A percentile compares a stretch with the other conserved stretches of the same genome.
Evolutionary conservation across 2,329 filamentous ascomycete genomes (phyloP).

Genomic region (Seiridium unicorne): DNA sequence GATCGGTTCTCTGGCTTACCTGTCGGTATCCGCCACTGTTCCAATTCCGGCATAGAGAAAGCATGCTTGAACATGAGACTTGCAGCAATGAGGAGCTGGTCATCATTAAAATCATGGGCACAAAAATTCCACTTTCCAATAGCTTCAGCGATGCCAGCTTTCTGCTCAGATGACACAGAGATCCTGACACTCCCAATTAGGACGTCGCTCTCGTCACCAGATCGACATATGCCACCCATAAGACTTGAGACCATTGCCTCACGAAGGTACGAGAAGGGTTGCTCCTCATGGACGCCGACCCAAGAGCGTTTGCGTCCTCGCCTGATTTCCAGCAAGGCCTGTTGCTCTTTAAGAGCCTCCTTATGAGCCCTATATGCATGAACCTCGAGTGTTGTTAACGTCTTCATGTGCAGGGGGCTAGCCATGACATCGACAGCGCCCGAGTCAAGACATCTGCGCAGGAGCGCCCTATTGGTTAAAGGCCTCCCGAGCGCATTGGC

Average conservation of each 20-base stretch:
- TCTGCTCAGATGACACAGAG: slow-evolving; percentile 64
- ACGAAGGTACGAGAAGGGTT: slow-evolving; percentile 84
- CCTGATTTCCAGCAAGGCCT: slow-evolving; percentile 68
- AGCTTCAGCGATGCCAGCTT: slow-evolving; percentile 62
- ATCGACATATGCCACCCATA: slow-evolving; percentile 85
- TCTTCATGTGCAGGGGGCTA: slow-evolving; percentile 72
- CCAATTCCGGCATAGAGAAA: slow-evolving; percentile 75
- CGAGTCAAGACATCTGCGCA: slow-evolving; percentile 76
- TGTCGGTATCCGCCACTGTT: slow-evolving; percentile 74
- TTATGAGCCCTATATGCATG: slow-evolving; percentile 83
- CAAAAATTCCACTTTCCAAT: slow-evolving; percentile 85
- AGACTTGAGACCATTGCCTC: slow-evolving; percentile 92
- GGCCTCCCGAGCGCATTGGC: slow-evolving; percentile 28
- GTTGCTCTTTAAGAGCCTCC: slow-evolving; percentile 71
- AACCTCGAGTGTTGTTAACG: slow-evolving; percentile 73
- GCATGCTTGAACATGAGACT: slow-evolving; percentile 88
- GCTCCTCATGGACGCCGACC: slow-evolving; percentile 82
- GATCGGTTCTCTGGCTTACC: slow-evolving; percentile 47
- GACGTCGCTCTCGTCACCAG: slow-evolving; percentile 59
- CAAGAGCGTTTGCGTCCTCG: slow-evolving; percentile 83
- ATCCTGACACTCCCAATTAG: slow-evolving; percentile 64
- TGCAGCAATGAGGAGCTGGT: slow-evolving; percentile 85
- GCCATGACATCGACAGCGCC: slow-evolving; percentile 85
- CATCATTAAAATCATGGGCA: slow-evolving; percentile 84
- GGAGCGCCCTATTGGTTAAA: slow-evolving; percentile 40